Base-by-base conservation (phyloP, 179 eudicot genomes). In the Patellifolia procumbens region DNA sequence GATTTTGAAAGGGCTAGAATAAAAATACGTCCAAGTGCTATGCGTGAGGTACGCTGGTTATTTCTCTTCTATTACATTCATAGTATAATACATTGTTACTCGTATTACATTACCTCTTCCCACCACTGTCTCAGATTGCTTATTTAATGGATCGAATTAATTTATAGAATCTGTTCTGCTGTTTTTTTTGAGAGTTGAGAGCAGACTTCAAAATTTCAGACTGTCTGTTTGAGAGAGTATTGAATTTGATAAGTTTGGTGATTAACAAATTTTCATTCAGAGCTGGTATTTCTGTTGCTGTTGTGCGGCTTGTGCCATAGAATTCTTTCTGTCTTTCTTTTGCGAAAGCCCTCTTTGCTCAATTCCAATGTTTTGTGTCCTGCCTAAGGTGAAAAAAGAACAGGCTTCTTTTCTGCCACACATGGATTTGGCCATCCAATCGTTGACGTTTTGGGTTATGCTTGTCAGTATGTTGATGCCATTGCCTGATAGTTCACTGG, bases 11-110 rank as follows among this genome's bases (percentile, higher is more conserved):
- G 78, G 84, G 99, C 99, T 45, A 88, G 87, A 83, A 84, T 89
- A 80, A 93, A 86, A 89, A 83, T 93, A 59, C 87, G 97, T 74
- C 99, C 99, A 12, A 95, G 97, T 85, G 97, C 97, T 66, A 95
- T 95, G 99, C 91, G 97, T 74, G 99, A 95, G 99, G 99, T 93
- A 91, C 65, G 34, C 32, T 65, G 70, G 43, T 34, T 74, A 22
- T 80, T n/a, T 39, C 34, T 53, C 48, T 68, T 55, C 34, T 9
- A 16, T 72, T 59, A 59, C 3, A 45, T 24, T 51, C 39, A 19
- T 60, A 6, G 16, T n/a, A 7, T 22, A 34, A 63, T 24, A 16
- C 24, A 7, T 35, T 73, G n/a, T 66, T n/a, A 45, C 39, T 22
- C 46, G 28, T 58, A 16, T 60, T 48, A 20, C 53, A 24, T n/a